Conservation (phyloP, 2,329 filamentous ascomycete species). For the Fusarium ramigenum region DNA sequence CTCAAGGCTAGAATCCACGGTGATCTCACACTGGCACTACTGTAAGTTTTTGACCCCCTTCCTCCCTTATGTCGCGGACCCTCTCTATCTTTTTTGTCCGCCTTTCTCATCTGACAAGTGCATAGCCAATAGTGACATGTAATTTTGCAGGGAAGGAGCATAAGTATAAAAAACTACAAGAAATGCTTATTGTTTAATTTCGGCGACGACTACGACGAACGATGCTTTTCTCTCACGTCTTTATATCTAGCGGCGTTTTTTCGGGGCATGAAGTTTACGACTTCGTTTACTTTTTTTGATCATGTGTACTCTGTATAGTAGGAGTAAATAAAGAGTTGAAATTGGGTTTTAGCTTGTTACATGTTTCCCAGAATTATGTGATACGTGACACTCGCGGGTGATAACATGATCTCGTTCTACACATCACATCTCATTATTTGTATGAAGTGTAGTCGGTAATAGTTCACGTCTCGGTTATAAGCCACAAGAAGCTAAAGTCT, state of each 20-base stretch:
- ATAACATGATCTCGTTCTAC: not conserved
- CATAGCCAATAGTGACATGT: constrained; percentile 43
- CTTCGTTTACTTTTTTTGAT: not conserved
- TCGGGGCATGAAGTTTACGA: constrained; percentile 27
- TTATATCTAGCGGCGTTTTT: constrained; percentile 24
- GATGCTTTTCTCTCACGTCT: not conserved
- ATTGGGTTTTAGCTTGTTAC: constrained; percentile 6
- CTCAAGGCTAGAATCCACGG: constrained; percentile 88
- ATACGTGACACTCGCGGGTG: constrained; percentile 22
- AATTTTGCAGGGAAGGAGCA: constrained; percentile 27
- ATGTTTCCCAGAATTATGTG: constrained; percentile 4
- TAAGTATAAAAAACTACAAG: not conserved
- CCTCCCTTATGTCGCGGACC: not conserved
- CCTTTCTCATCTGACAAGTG: constrained; percentile 24
- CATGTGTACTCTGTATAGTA: constrained; percentile 10
- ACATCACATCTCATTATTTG: not conserved
- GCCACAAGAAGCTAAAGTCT: not conserved
- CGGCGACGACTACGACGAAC: constrained; percentile 2
- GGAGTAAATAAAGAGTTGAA: constrained; percentile 30
- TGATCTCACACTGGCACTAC: constrained; percentile 79
- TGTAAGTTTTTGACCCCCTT: constrained; percentile 51
- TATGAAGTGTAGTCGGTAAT: not conserved
- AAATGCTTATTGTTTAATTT: constrained; percentile 9
- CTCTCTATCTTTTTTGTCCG: not conserved
- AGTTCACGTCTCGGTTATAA: constrained; percentile 8